These are phyloP conservation scores for Aspergillus japonicus DNA, from an alignment of 2,329 filamentous ascomycete genomes.

Conservation along the genomic window DNA sequence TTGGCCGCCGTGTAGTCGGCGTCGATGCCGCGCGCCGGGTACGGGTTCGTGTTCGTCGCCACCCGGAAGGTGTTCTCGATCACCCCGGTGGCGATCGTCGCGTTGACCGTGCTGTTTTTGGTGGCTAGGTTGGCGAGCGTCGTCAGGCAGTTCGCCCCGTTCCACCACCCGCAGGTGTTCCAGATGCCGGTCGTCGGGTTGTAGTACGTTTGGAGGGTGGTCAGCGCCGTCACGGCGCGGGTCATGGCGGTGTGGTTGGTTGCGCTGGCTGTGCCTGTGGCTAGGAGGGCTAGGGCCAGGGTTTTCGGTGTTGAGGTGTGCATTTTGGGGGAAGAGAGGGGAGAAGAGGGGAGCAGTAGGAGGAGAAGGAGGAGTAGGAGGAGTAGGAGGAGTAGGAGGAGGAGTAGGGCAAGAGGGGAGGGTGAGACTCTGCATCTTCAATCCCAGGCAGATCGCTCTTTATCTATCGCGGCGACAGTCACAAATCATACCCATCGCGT, in stretches of 20 bases:
- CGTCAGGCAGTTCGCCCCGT: slow-evolving; percentile 66
- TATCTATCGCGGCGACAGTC: too few relatives aligned
- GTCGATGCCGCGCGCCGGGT: slow-evolving; percentile 14
- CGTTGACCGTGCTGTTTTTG: slow-evolving; percentile 2
- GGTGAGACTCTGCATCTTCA: too few relatives aligned
- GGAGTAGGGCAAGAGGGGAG: too few relatives aligned
- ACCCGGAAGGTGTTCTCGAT: slow-evolving; percentile 46
- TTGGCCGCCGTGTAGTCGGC: slow-evolving; percentile 8
- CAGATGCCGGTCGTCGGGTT: slow-evolving; percentile 61
- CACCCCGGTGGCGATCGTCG: slow-evolving; percentile 30
- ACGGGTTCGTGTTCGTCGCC: slow-evolving; percentile 22
- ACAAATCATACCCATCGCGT: too few relatives aligned
- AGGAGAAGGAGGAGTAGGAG: too few relatives aligned
- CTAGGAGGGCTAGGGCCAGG: not conserved
- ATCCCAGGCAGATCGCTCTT: too few relatives aligned
- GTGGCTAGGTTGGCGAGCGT: slow-evolving; percentile 57
- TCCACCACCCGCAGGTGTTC: slow-evolving; percentile 70
- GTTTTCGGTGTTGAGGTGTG: not conserved
- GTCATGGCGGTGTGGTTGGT: not conserved
- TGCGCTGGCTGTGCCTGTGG: not conserved
- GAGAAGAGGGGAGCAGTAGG: too few relatives aligned
- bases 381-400: too few relatives aligned
- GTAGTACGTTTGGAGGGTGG: slow-evolving; percentile 61
- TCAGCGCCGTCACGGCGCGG: not conserved
- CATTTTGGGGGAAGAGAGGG: not conserved